phyloP scores from a whole-genome alignment of 1,284 basidiomycete species.

The Malassezia nana region DNA sequence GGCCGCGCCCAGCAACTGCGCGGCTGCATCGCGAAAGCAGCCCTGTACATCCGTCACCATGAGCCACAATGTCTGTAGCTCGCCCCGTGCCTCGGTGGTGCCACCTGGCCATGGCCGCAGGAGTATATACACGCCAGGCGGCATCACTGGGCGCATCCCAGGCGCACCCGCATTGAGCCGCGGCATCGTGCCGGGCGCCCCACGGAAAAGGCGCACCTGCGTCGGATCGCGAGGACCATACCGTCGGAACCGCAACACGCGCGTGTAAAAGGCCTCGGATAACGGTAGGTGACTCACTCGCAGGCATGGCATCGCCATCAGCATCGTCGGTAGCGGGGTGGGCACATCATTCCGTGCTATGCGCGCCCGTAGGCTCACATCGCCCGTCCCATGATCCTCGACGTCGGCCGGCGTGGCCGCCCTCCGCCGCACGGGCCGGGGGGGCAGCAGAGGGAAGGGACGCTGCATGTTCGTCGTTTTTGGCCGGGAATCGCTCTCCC shows the following conservation, averaged over 20 bases:
- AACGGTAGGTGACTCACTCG: not conserved
- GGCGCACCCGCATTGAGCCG: not conserved
- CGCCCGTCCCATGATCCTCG: not conserved
- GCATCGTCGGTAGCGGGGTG: not conserved
- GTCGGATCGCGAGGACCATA: not conserved
- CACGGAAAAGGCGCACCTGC: slow-evolving; percentile 8
- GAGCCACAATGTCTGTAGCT: slow-evolving; percentile 2
- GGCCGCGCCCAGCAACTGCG: not conserved
- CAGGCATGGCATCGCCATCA: slow-evolving; percentile 2
- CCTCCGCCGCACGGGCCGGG: not conserved
- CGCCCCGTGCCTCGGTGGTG: not conserved
- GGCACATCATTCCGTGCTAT: not conserved
- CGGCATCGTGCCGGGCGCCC: slow-evolving; percentile 2
- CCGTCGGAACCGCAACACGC: slow-evolving; percentile 5
- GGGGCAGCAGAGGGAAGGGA: not conserved
- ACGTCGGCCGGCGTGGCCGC: not conserved
- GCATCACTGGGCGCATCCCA: not conserved
- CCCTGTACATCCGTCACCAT: slow-evolving; percentile 7
- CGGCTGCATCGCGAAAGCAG: slow-evolving; percentile 7
- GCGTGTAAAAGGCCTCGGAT: slow-evolving; percentile 7
- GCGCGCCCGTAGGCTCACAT: not conserved
- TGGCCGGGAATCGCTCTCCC: slow-evolving; percentile 3
- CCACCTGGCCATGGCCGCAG: slow-evolving; percentile 1
- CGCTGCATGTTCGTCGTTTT: slow-evolving; percentile 7
- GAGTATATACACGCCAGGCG: slow-evolving; percentile 3